Evolutionary conservation across 116 monocot genomes (phyloP).

Genomic region (Phalaenopsis hybrid): DNA sequence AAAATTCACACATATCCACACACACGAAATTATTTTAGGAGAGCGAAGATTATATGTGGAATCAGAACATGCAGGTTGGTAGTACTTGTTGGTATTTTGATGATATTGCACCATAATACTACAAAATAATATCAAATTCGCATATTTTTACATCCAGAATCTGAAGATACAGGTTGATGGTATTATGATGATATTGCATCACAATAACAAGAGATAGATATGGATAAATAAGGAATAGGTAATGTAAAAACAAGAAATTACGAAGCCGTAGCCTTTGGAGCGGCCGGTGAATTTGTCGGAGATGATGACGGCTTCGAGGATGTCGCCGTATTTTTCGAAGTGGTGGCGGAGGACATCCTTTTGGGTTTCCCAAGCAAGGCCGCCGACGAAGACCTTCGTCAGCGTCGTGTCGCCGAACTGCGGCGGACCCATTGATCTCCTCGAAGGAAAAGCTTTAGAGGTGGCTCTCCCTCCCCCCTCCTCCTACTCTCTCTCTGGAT

Average conservation of each 20-base stretch:
- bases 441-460: neutral
- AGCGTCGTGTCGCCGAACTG: slow-evolving; percentile 20
- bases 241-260: neutral
- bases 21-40: too few relatives aligned
- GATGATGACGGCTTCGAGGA: slow-evolving; percentile 36
- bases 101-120: too few relatives aligned
- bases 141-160: too few relatives aligned
- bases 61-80: too few relatives aligned
- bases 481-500: neutral
- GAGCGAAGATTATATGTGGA: too few relatives aligned
- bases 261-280: slow-evolving; percentile 40
- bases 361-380: slow-evolving; percentile 22
- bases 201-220: neutral
- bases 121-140: too few relatives aligned
- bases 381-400: slow-evolving; percentile 21
- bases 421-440: neutral
- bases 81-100: too few relatives aligned
- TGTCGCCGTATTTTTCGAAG: slow-evolving; percentile 25
- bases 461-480: neutral
- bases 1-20: too few relatives aligned
- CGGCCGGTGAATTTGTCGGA: slow-evolving; percentile 28
- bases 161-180: too few relatives aligned
- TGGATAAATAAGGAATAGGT: neutral
- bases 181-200: too few relatives aligned
- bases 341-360: slow-evolving; percentile 15